Conservation (phyloP, 2,329 filamentous ascomycete genomes). For the Aspergillus tubingensis region DNA sequence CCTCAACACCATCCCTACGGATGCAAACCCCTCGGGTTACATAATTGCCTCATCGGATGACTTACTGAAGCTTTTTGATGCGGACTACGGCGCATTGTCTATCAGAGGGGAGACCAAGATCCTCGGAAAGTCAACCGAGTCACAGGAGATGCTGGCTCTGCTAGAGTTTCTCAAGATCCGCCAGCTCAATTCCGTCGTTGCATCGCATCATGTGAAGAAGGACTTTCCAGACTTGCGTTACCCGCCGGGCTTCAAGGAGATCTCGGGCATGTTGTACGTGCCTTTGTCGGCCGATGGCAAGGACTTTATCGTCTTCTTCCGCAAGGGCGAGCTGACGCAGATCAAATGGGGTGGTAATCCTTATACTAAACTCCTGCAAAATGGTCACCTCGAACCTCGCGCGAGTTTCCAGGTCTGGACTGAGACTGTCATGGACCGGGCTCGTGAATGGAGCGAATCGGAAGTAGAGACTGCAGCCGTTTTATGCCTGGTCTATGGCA, state of each 20-base stretch:
- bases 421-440: constrained; percentile 81
- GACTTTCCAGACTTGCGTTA: constrained; percentile 85
- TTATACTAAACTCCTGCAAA: constrained; percentile 66
- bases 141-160: constrained; percentile 80
- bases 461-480: constrained; percentile 88
- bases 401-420: constrained; percentile 78
- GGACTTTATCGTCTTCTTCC: constrained; percentile 91
- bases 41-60: constrained; percentile 90
- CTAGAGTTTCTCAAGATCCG: constrained; percentile 81
- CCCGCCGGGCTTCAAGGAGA: constrained; percentile 72
- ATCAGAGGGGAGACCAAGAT: constrained; percentile 90
- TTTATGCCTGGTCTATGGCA: constrained; percentile 82
- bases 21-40: constrained; percentile 82
- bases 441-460: constrained; percentile 84
- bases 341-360: constrained; percentile 72
- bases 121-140: constrained; percentile 70
- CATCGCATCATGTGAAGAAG: constrained; percentile 71
- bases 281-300: constrained; percentile 72
- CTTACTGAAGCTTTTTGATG: constrained; percentile 78
- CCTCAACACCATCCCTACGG: constrained; percentile 81
- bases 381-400: constrained; percentile 73
- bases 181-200: constrained; percentile 71
- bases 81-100: constrained; percentile 81
- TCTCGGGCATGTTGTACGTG: constrained; percentile 79
- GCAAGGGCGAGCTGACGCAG: constrained; percentile 75